Conservation (phyloP, 1,139 yeast species). For the Debaryomycetaceae sp. region DNA sequence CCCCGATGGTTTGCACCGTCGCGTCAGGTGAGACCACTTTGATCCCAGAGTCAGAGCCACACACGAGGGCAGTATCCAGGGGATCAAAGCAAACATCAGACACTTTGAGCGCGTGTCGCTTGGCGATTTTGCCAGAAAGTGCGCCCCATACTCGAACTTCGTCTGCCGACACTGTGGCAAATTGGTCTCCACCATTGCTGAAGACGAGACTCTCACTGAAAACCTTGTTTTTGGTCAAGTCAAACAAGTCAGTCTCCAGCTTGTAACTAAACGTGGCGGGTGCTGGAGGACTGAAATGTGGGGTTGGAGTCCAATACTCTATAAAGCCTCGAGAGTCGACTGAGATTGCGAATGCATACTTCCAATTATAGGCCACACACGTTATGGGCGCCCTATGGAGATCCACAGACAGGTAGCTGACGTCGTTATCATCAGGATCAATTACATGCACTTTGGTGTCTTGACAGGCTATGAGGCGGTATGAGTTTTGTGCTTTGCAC, state of each 20-base stretch:
- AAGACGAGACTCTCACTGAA: neutral
- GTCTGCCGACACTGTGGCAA: slow-evolving; percentile 5
- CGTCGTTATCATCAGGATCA: slow-evolving; percentile 18
- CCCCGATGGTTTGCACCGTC: neutral
- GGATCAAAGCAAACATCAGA: slow-evolving; percentile 5
- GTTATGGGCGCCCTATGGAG: slow-evolving; percentile 28
- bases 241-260: slow-evolving; percentile 39
- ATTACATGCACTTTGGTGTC: slow-evolving; percentile 16
- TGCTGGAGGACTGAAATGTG: slow-evolving; percentile 10
- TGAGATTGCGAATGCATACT: slow-evolving; percentile 30
- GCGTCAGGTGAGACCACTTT: neutral
- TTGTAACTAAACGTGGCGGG: slow-evolving; percentile 32
- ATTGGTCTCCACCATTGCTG: neutral
- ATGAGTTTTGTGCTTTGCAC: slow-evolving; percentile 14
- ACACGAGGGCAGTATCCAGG: slow-evolving; percentile 1
- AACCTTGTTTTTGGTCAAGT: slow-evolving; percentile 20
- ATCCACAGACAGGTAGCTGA: slow-evolving; percentile 10
- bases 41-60: neutral
- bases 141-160: slow-evolving; percentile 6
- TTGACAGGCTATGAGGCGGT: slow-evolving; percentile 20
- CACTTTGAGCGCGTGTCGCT: no score
- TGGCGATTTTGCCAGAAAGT: slow-evolving; percentile 2
- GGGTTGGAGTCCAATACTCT: slow-evolving; percentile 36
- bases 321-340: slow-evolving; percentile 37
- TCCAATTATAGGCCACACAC: slow-evolving; percentile 23